These are phyloP conservation scores for Penicillium sp. DNA, from an alignment of 2,329 filamentous ascomycete genomes.

Conservation along the genomic window DNA sequence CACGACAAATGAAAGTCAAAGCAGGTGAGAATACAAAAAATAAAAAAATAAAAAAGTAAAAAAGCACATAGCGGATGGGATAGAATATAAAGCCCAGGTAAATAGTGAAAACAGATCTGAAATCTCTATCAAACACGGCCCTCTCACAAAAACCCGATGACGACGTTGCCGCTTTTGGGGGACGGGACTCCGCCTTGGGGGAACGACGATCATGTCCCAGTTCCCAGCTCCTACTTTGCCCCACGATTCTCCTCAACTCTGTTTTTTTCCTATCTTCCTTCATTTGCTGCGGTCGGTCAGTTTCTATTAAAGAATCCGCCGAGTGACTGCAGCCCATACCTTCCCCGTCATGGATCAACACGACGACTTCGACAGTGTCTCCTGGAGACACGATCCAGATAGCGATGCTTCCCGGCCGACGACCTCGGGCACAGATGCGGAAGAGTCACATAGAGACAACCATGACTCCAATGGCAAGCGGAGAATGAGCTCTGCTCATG, in stretches of 20 bases:
- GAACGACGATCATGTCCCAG: constrained; percentile 20
- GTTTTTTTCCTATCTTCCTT: not conserved
- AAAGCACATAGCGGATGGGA: too few relatives aligned
- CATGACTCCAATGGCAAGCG: constrained; percentile 48
- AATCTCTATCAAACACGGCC: not conserved
- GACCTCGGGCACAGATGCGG: constrained; percentile 41
- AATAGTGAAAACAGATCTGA: not conserved
- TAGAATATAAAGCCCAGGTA: not conserved
- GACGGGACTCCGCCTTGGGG: constrained; percentile 22
- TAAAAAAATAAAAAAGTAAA: not conserved
- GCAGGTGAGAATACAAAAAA: not conserved
- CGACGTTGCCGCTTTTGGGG: constrained; percentile 18
- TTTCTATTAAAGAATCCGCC: constrained; percentile 1
- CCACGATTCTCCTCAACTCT: constrained; percentile 4
- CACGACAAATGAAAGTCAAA: constrained; percentile 1
- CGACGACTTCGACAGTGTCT: constrained; percentile 76
- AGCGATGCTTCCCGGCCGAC: constrained; percentile 43
- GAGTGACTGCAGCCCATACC: constrained; percentile 9
- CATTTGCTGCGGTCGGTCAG: not conserved
- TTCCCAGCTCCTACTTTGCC: constrained; percentile 18
- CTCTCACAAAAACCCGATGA: constrained; percentile 13
- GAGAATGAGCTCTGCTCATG: constrained; percentile 43
- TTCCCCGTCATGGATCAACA: constrained; percentile 43
- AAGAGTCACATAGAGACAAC: constrained; percentile 32
- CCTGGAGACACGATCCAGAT: constrained; percentile 64